A percentile compares a stretch with the other conserved stretches of the same genome.
These are phyloP conservation scores for rapeseed (Brassica napus) DNA, from an alignment of 345 rosid species.

Conservation along the genomic window Da-Ae NC_063440.1:17703001-17703500, in stretches of 20 bases:
- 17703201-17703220: slow-evolving; percentile 78
- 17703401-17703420: slow-evolving; percentile 73
- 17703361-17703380: slow-evolving; percentile 74
- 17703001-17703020: slow-evolving; percentile 70
- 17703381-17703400: slow-evolving; percentile 88
- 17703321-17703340: slow-evolving; percentile 95
- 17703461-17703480: slow-evolving; percentile 17
- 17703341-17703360: slow-evolving; percentile 91
- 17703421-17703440: slow-evolving; percentile 79
- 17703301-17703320: slow-evolving; percentile 91
- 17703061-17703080: slow-evolving; percentile 83
- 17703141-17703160: slow-evolving; percentile 77
- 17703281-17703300: slow-evolving; percentile 78
- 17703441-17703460: slow-evolving; percentile 51
- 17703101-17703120: slow-evolving; percentile 82
- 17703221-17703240: slow-evolving; percentile 86
- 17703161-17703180: slow-evolving; percentile 82
- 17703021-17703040: slow-evolving; percentile 97
- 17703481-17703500: not conserved
- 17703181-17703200: slow-evolving; percentile 91
- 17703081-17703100: slow-evolving; percentile 68
- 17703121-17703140: slow-evolving; percentile 81
- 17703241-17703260: slow-evolving; percentile 85
- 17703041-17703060: slow-evolving; percentile 91
- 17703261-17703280: slow-evolving; percentile 92